Conservation (phyloP, 192 early-diverging fungal genomes). For the Podila clonocystis region DNA sequence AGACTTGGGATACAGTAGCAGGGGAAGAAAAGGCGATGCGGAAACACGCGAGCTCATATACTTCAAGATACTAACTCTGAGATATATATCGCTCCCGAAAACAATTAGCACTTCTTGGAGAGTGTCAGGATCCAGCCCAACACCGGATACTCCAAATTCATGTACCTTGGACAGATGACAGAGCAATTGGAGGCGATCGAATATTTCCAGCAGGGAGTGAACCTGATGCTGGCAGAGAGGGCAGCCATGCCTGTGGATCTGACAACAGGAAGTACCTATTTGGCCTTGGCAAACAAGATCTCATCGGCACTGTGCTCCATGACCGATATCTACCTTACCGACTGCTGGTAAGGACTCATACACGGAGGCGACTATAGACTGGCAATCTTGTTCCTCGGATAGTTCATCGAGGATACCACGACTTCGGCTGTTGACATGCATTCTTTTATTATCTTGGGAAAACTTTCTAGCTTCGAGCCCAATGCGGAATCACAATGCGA, state of each 20-base stretch:
- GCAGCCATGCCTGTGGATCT: slow-evolving; percentile 48
- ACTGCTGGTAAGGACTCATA: slow-evolving; percentile 82
- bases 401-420: no score
- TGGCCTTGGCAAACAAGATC: slow-evolving; percentile 69
- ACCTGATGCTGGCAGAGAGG: slow-evolving; percentile 69
- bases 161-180: slow-evolving; percentile 87
- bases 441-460: background rate
- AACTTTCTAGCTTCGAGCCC: slow-evolving; percentile 75
- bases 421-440: background rate
- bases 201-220: slow-evolving; percentile 77
- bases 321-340: slow-evolving; percentile 97
- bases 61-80: background rate
- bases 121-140: slow-evolving; percentile 77
- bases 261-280: slow-evolving; percentile 52
- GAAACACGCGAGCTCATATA: background rate
- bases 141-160: slow-evolving; percentile 79
- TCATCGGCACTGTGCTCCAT: slow-evolving; percentile 91
- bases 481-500: slow-evolving; percentile 91
- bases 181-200: slow-evolving; percentile 71
- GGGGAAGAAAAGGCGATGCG: background rate
- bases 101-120: slow-evolving; percentile 65
- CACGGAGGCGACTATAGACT: background rate
- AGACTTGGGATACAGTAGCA: background rate
- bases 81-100: background rate
- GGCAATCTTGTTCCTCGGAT: background rate